Conservation (phyloP, 2,329 filamentous ascomycete species). For the Fusarium marasasianum region DNA sequence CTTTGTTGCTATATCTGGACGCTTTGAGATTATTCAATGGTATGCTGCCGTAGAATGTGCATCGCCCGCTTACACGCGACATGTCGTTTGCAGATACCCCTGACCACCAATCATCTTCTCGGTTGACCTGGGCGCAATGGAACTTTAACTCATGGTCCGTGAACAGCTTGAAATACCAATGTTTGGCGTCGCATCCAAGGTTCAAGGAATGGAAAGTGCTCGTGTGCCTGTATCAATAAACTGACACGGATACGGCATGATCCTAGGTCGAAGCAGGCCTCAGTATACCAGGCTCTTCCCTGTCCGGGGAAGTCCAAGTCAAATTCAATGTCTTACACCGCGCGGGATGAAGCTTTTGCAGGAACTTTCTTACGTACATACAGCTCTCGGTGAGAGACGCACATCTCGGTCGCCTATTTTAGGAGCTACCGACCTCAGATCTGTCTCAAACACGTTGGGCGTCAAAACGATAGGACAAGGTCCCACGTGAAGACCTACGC, state of each 20-base stretch:
- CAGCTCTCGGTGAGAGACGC: constrained; percentile 17
- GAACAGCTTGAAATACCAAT: constrained; percentile 13
- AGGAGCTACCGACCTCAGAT: constrained; percentile 3
- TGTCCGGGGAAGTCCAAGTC: constrained; percentile 1
- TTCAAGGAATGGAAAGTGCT: constrained; percentile 26
- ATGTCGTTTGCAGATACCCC: constrained; percentile 1
- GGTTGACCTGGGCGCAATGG: not conserved
- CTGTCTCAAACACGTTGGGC: constrained; percentile 17
- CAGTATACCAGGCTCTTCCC: constrained; percentile 1
- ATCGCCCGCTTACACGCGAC: constrained; percentile 26
- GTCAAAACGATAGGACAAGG: not conserved
- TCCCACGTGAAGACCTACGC: constrained; percentile 41
- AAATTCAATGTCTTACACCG: not conserved
- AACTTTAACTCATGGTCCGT: constrained; percentile 21
- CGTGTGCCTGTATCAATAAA: constrained; percentile 22
- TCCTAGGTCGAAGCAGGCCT: not conserved
- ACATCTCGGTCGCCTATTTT: constrained; percentile 29
- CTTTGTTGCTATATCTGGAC: constrained; percentile 22
- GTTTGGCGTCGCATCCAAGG: constrained; percentile 10
- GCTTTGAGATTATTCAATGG: not conserved
- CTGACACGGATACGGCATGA: not conserved
- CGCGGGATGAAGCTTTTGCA: constrained; percentile 13
- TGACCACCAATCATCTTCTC: constrained; percentile 5
- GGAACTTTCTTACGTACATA: constrained; percentile 2
- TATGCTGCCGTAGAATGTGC: not conserved